Evolutionary conservation across 148 eudicot genomes (phyloP), one percentile per base, ranked within the genome.

Genomic region (Diospyros kaki): DNA sequence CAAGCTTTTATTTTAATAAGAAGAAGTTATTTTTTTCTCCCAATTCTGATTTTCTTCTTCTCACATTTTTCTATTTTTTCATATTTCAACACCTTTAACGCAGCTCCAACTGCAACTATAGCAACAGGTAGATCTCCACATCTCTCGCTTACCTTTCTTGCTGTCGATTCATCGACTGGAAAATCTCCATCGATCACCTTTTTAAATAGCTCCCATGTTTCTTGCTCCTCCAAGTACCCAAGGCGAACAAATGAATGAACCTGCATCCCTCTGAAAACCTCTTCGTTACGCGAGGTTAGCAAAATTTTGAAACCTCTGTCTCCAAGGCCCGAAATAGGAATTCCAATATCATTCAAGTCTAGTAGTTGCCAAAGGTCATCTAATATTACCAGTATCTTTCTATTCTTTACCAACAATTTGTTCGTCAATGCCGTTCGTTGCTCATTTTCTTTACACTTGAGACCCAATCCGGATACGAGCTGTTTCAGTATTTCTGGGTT

Each of bases 261-360:
- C 13, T 38, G 2, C 11, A 69, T 69, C 44, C 2, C 6, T 40
- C 11, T 18, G 10, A 18, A 69, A 14, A 39, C 44, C 5, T 39
- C 15, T 14, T 38, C 2, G 9, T 10, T 50, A 1, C 56, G 59
- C 1, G 72, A 69, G 2, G 72, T 69, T 13, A 69, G 8, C 18
- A 69, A 11, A 69, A 69, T 58, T 52, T 69, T 69, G 72, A 58
- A 69, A 40, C 28, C 59, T 14, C 59, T 14, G 12, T 14, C 11
- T 4, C n/a, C 11, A n/a, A n/a, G n/a, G 14, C 11, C 40, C 10
- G 40, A 0, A 7, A 8, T 65, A 10, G 71, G 71, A 68, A 68
- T 68, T 48, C 71, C 71, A n/a, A 48, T 68, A 3, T 18, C 15
- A 41, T 68, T 38, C 56, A 48, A 18, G 55, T 17, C 5, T 17